Percentiles rank a stretch among this genome's conserved stretches.
Evolutionary conservation across 2,329 filamentous ascomycete species (phyloP).

Genomic region (Diaporthe nobilis): DNA sequence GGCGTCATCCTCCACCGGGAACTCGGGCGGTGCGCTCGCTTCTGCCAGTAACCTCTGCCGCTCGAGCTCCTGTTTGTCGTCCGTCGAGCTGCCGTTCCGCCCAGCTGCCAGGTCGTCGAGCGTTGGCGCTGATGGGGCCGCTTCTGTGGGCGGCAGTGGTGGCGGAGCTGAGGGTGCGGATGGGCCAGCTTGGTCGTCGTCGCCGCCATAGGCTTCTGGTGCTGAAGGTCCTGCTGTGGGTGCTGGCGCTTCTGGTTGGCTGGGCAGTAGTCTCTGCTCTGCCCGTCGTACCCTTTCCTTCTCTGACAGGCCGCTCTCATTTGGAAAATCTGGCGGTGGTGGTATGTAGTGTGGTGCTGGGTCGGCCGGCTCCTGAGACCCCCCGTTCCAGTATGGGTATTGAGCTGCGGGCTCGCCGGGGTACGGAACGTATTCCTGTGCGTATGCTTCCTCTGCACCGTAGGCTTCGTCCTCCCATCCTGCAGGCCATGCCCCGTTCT

Average conservation of each 20-base stretch:
- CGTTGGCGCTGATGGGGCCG: conserved; percentile 57
- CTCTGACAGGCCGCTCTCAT: conserved; percentile 78
- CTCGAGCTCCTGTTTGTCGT: conserved; percentile 88
- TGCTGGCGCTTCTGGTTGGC: conserved; percentile 72
- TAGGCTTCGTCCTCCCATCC: conserved; percentile 44
- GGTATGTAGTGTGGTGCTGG: conserved; percentile 66
- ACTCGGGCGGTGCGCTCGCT: conserved; percentile 73
- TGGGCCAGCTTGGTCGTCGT: conserved; percentile 58
- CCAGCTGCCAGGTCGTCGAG: conserved; percentile 58
- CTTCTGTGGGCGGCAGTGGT: background rate
- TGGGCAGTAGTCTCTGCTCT: conserved; percentile 85
- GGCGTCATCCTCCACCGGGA: conserved; percentile 66
- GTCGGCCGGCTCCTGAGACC: conserved; percentile 49
- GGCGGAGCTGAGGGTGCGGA: conserved; percentile 42
- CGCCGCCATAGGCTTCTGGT: conserved; percentile 47
- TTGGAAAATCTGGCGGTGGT: conserved; percentile 71
- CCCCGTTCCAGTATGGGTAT: conserved; percentile 53
- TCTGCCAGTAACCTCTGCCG: conserved; percentile 73
- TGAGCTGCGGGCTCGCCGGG: conserved; percentile 42
- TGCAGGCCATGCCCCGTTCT: conserved; percentile 44
- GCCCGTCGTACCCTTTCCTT: conserved; percentile 85
- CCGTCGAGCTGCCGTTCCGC: conserved; percentile 55
- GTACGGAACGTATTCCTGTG: conserved; percentile 44
- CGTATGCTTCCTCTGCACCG: conserved; percentile 31
- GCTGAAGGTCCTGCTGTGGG: conserved; percentile 54